Conservation (phyloP, 495 filamentous ascomycete species). For the Podospora conica region DNA sequence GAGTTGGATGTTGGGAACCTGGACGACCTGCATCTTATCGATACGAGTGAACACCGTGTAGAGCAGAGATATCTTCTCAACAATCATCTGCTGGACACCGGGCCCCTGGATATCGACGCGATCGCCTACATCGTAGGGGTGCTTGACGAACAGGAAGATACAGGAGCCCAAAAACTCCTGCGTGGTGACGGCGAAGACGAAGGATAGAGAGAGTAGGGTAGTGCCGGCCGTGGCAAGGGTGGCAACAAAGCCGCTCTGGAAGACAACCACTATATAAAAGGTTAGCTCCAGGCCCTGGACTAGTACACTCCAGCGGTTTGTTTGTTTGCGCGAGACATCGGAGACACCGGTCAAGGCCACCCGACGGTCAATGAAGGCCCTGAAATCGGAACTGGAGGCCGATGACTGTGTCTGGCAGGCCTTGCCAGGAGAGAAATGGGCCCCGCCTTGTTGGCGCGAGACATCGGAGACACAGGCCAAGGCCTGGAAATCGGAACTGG, state of each 20-base stretch:
- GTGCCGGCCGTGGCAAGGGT: conserved; percentile 93
- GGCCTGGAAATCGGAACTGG: no score
- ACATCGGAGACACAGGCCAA: no score
- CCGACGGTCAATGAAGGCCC: no score
- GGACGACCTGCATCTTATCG: conserved; percentile 72
- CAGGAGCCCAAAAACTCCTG: conserved; percentile 94
- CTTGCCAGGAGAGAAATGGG: no score
- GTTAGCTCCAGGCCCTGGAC: background rate
- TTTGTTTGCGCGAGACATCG: no score
- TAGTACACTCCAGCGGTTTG: no score
- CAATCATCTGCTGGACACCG: conserved; percentile 60
- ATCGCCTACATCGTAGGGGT: conserved; percentile 84
- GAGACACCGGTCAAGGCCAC: no score
- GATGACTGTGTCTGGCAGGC: no score
- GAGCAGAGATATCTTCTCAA: conserved; percentile 90
- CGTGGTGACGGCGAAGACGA: conserved; percentile 83
- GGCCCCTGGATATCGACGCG: conserved; percentile 74
- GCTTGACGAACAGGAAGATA: conserved; percentile 98
- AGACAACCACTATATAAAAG: conserved; percentile 59
- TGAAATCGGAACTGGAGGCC: no score
- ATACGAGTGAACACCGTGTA: conserved; percentile 90
- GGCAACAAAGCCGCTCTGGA: conserved; percentile 75
- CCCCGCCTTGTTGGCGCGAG: no score
- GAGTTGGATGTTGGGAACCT: conserved; percentile 84
- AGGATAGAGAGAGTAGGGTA: conserved; percentile 86